Evolutionary conservation across 139 green algal species (phyloP).

Genomic region (Spirogloea muscicola): DNA sequence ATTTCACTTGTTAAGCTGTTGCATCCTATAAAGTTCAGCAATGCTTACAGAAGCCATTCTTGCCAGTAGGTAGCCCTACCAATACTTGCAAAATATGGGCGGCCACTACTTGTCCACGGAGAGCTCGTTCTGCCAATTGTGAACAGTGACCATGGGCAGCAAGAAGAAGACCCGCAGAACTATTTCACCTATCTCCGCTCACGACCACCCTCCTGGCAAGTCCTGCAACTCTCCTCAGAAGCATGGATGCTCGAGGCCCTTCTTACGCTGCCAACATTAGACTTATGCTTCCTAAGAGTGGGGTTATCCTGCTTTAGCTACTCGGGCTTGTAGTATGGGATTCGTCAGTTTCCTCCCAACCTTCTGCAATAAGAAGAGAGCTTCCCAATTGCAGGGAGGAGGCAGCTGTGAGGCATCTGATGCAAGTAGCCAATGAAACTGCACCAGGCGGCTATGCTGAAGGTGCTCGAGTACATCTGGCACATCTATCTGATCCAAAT

Average conservation of each 20-base stretch:
- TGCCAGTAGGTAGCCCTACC: conserved; percentile 24
- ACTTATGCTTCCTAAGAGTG: no score
- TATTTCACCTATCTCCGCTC: conserved; percentile 73
- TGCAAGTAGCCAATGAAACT: background rate
- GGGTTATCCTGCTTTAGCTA: no score
- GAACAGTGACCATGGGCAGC: background rate
- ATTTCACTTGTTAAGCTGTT: no score
- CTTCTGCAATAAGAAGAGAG: no score
- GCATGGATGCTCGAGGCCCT: no score
- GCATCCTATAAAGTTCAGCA: no score
- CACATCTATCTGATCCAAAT: conserved; percentile 64
- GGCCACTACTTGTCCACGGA: conserved; percentile 52
- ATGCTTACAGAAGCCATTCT: no score
- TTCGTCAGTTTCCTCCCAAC: no score
- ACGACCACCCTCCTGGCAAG: conserved; percentile 59
- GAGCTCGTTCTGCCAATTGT: conserved; percentile 20
- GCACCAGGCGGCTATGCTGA: background rate
- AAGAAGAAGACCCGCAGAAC: conserved; percentile 50
- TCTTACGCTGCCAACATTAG: no score
- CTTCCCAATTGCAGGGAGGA: conserved; percentile 27
- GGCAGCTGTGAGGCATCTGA: background rate
- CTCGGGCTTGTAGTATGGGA: no score
- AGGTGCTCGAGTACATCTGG: conserved; percentile 63
- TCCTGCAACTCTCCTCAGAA: no score
- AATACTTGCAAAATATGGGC: conserved; percentile 29